Conservation (phyloP, 169 alveolate species). For the Sarcocystis neurona region DNA sequence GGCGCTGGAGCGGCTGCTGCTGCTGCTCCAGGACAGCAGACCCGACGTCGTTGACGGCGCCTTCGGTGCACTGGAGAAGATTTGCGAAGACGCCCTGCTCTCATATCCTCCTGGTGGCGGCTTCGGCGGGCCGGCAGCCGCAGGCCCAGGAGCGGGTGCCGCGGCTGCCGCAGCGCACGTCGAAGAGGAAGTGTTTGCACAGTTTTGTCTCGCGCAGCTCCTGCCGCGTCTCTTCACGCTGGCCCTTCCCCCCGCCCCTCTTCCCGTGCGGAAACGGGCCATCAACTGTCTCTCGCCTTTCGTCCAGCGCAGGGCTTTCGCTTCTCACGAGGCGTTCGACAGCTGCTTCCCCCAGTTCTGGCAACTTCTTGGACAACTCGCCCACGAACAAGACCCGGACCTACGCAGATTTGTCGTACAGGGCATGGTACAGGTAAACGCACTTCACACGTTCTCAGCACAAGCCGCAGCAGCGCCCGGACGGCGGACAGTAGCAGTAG, state of each 20-base stretch:
- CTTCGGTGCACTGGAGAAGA: slow-evolving; percentile 71
- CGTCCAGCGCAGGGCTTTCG: slow-evolving; percentile 55
- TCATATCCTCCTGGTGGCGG: slow-evolving; percentile 2
- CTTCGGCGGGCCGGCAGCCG: slow-evolving; percentile 56
- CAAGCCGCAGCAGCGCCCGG: not conserved
- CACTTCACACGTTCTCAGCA: not conserved
- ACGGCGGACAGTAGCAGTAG: too few species aligned
- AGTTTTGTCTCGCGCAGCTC: slow-evolving; percentile 67
- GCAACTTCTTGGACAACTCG: slow-evolving; percentile 76
- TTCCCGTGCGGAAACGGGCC: slow-evolving; percentile 64
- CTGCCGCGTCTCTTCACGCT: slow-evolving; percentile 63
- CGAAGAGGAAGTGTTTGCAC: slow-evolving; percentile 68
- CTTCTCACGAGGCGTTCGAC: slow-evolving; percentile 65
- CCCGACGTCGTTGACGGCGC: slow-evolving; percentile 77
- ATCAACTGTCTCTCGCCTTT: slow-evolving; percentile 64
- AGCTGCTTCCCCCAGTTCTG: slow-evolving; percentile 72
- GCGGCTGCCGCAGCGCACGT: slow-evolving; percentile 30
- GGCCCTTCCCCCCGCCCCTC: slow-evolving; percentile 61
- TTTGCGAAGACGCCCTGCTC: slow-evolving; percentile 73
- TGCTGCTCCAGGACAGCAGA: slow-evolving; percentile 71
- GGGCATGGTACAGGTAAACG: slow-evolving; percentile 73
- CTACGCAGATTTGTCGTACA: slow-evolving; percentile 73
- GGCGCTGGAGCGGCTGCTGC: slow-evolving; percentile 72
- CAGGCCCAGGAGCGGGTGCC: slow-evolving; percentile 37
- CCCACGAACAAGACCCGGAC: slow-evolving; percentile 71